Evolutionary conservation across 2,329 filamentous ascomycete genomes (phyloP), one percentile per base, ranked within the genome.

Genomic region (Apiospora saccharicola): DNA sequence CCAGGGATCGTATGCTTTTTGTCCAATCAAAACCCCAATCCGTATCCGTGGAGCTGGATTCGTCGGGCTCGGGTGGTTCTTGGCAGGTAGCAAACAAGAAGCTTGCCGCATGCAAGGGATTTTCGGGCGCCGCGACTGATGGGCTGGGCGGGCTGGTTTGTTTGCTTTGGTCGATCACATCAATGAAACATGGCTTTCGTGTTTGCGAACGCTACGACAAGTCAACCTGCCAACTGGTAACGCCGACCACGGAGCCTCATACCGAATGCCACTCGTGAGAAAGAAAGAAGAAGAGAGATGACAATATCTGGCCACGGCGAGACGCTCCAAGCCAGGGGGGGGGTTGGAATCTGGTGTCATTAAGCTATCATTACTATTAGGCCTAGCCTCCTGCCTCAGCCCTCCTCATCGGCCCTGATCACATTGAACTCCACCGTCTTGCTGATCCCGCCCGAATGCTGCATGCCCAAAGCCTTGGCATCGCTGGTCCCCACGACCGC

Each of bases 361-460:
- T 41, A n/a, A 64, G 19, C 30, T n/a, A 64, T 64, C 57, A 19
- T 64, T n/a, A 19, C 19, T 6, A 10, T 64, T 41, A 41, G 57
- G 37, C 37, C 57, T 19, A 64, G 8, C 34, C 30, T 19, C 19
- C 26, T 0, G n/a, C 57, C 22, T 64, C 41, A 41, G 7, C 2
- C 13, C 13, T 24, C 34, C 34, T 64, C 57, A 34, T 69, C 7
- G 22, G 24, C n/a, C 16, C 67, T 49, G 16, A 47, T 13, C 16
- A 71, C 47, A 19, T 41, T 68, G 44, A 71, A 67, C 4, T 71
- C 70, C n/a, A 71, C 46, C 26, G 70, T 71, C 46, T 71, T 71
- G 22, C 24, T 71, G 70, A 71, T 71, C 14, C 70, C 70, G 1
- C 22, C 34, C 12, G 67, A 19, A 14, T 47, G 67, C 16, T 47